Conservation (phyloP, 208 protist species). For the Blechomonas ayalai region DNA sequence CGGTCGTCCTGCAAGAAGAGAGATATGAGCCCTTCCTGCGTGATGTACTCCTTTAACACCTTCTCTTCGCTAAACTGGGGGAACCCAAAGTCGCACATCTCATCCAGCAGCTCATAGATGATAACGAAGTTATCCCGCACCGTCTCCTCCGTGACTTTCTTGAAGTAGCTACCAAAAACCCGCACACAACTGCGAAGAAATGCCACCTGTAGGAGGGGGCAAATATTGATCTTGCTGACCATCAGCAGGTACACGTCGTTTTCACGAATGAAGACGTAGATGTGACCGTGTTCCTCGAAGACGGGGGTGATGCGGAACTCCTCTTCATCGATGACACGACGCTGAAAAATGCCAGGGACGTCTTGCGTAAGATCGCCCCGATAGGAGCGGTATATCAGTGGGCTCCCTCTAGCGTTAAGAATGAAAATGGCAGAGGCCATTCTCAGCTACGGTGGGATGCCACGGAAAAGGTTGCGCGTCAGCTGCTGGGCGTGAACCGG, state of each 20-base stretch:
- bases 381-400: constrained; percentile 95
- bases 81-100: constrained; percentile 99
- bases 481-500: too few relatives aligned
- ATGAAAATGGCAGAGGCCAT: constrained; percentile 93
- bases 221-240: constrained; percentile 94
- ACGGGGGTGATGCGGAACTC: constrained; percentile 88
- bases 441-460: neutral
- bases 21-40: constrained; percentile 74
- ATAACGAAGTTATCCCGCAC: constrained; percentile 98
- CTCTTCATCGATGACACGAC: constrained; percentile 91
- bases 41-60: constrained; percentile 96
- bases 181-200: constrained; percentile 92
- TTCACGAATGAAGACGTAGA: constrained; percentile 94
- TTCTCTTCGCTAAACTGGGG: constrained; percentile 96
- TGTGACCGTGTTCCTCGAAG: constrained; percentile 89
- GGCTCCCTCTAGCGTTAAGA: constrained; percentile 91
- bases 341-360: constrained; percentile 78
- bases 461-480: too few relatives aligned
- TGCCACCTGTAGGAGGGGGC: constrained; percentile 89
- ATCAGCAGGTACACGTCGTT: constrained; percentile 94
- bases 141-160: constrained; percentile 92
- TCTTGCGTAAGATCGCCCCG: constrained; percentile 92
- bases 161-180: constrained; percentile 94
- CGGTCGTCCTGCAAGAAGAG: constrained; percentile 25
- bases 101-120: constrained; percentile 98